A percentile compares a stretch with the other conserved stretches of the same genome.
Conservation (phyloP, 257 asterid genomes). For the Forsythia viridissima region DNA sequence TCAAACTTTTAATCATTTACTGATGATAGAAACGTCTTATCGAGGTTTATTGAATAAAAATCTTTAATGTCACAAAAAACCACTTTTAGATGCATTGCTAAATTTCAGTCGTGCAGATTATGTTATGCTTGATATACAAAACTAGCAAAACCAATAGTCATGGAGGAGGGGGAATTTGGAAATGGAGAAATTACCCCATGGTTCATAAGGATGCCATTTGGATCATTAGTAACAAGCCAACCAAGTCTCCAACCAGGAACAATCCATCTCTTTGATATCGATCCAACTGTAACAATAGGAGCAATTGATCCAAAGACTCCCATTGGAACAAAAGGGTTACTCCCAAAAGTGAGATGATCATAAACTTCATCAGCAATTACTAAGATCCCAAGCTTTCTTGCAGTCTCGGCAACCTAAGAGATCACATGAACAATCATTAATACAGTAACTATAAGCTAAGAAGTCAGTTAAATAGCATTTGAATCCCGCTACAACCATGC, state of each 20-base stretch:
- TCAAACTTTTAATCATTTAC: not conserved
- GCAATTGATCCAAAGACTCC: slow-evolving; percentile 74
- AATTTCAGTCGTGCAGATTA: not conserved
- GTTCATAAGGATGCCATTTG: slow-evolving; percentile 56
- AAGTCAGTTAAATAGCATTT: not conserved
- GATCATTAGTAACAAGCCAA: slow-evolving; percentile 74
- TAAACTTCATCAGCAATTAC: slow-evolving; percentile 90
- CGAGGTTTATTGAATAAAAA: not conserved
- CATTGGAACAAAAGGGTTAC: slow-evolving; percentile 77
- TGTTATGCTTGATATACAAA: not conserved
- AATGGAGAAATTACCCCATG: slow-evolving; percentile 52
- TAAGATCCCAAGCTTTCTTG: slow-evolving; percentile 73
- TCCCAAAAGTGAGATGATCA: slow-evolving; percentile 68
- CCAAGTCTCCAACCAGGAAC: slow-evolving; percentile 95
- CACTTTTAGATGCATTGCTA: not conserved
- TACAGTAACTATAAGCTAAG: not conserved
- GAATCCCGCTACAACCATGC: not conserved
- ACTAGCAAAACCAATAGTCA: not conserved
- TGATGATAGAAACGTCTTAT: not conserved
- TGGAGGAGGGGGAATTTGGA: not conserved
- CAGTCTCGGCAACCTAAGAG: slow-evolving; percentile 76
- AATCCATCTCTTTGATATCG: slow-evolving; percentile 82
- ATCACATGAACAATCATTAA: not conserved
- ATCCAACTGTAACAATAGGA: slow-evolving; percentile 74
- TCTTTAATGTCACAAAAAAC: not conserved